phyloP scores from a whole-genome alignment of 208 protist genomes.

The Trypanosoma congolense region DNA sequence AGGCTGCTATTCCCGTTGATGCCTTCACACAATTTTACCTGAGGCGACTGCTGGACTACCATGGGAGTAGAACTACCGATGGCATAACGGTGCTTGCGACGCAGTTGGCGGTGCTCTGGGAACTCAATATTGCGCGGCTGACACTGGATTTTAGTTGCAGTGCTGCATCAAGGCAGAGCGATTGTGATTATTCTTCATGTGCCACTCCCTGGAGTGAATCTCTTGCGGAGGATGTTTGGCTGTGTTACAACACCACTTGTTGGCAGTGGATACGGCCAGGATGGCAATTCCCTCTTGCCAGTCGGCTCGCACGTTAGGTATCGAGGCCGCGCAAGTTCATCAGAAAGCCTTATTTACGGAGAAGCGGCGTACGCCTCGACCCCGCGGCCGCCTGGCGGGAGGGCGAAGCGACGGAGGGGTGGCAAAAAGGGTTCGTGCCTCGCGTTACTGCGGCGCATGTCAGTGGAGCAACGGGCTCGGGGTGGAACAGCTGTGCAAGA shows the following conservation, averaged over 20 bases:
- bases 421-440: conserved; percentile 18
- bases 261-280: conserved; percentile 23
- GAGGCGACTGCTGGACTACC: conserved; percentile 10
- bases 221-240: conserved; percentile 58
- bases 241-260: conserved; percentile 45
- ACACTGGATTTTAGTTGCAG: conserved; percentile 22
- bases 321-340: not conserved
- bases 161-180: not conserved
- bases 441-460: conserved; percentile 18
- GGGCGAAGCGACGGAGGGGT: conserved; percentile 9
- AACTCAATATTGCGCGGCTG: conserved; percentile 51
- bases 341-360: not conserved
- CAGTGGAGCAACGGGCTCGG: conserved; percentile 23
- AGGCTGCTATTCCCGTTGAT: conserved; percentile 19
- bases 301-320: not conserved
- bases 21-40: conserved; percentile 18
- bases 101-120: conserved; percentile 34
- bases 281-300: not conserved
- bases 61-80: not conserved
- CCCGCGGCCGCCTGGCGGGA: not conserved
- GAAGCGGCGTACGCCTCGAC: conserved; percentile 1
- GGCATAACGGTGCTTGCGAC: conserved; percentile 11
- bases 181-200: not conserved
- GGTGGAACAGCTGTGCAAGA: conserved; percentile 11
- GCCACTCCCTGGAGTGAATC: conserved; percentile 21